A percentile compares a stretch with the other conserved stretches of the same genome.
phyloP scores from a whole-genome alignment of 495 filamentous ascomycete species.

The Aspergillus carlsbadensis region DNA sequence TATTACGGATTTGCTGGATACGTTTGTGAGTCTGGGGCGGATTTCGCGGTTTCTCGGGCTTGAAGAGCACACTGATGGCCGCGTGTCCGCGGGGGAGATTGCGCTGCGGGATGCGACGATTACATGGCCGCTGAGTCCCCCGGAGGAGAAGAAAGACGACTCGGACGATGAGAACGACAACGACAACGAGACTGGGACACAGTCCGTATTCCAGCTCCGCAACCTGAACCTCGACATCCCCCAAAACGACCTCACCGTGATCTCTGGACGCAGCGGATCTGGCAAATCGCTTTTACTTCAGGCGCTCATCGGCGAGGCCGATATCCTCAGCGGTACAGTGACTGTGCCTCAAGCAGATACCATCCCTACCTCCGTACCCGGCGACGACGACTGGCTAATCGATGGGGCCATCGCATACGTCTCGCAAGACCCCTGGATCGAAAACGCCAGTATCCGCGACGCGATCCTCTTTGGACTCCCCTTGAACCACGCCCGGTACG shows the following conservation, averaged over 20 bases:
- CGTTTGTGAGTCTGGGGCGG: slow-evolving; percentile 61
- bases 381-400: slow-evolving; percentile 41
- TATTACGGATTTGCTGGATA: slow-evolving; percentile 59
- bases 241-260: slow-evolving; percentile 62
- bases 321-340: slow-evolving; percentile 46
- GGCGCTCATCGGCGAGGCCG: slow-evolving; percentile 61
- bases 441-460: slow-evolving; percentile 73
- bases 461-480: slow-evolving; percentile 76
- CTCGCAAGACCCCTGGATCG: slow-evolving; percentile 83
- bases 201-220: slow-evolving; percentile 53
- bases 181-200: no score
- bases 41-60: slow-evolving; percentile 64
- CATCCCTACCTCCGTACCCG: slow-evolving; percentile 11
- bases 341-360: slow-evolving; percentile 39
- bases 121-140: slow-evolving; percentile 63
- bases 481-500: slow-evolving; percentile 61
- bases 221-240: slow-evolving; percentile 67
- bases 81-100: slow-evolving; percentile 45
- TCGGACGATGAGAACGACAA: no score
- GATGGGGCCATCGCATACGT: slow-evolving; percentile 71
- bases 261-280: slow-evolving; percentile 56
- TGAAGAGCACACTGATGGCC: slow-evolving; percentile 54
- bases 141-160: slow-evolving; percentile 40
- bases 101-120: slow-evolving; percentile 61
- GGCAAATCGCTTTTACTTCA: slow-evolving; percentile 65